Evolutionary conservation across 352 stramenopile species (phyloP).

Genomic region (Globisporangium viniferum): DNA sequence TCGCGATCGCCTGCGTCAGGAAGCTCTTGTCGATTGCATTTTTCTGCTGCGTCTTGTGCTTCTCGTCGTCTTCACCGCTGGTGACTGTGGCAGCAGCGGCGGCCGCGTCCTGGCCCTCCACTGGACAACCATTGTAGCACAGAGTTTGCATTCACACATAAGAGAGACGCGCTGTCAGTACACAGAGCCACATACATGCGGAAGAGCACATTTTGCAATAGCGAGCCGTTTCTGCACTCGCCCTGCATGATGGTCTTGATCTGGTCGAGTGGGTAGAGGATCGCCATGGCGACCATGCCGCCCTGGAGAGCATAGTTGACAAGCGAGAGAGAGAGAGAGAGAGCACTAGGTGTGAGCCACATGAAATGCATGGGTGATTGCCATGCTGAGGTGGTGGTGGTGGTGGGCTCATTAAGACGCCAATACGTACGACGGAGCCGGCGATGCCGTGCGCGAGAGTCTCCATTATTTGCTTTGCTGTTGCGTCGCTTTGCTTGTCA

Average conservation of each 20-base stretch:
- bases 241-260: conserved; percentile 87
- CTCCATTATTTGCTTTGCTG: conserved; percentile 36
- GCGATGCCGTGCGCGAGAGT: conserved; percentile 64
- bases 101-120: conserved; percentile 25
- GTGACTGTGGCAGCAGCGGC: conserved; percentile 9
- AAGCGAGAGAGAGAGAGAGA: neutral
- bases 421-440: conserved; percentile 42
- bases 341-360: neutral
- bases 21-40: conserved; percentile 26
- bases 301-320: conserved; percentile 23
- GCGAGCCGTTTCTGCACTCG: neutral
- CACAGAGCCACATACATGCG: neutral
- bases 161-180: neutral
- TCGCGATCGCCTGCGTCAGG: conserved; percentile 38
- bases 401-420: neutral
- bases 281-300: conserved; percentile 69
- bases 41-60: conserved; percentile 1
- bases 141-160: neutral
- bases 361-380: neutral
- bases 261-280: conserved; percentile 85
- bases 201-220: neutral
- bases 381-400: neutral
- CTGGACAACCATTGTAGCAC: conserved; percentile 11
- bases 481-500: conserved; percentile 1
- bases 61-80: neutral